Conservation (phyloP, 164 flowering plant genomes). For the Kalanchoe fedtschenkoi region DNA sequence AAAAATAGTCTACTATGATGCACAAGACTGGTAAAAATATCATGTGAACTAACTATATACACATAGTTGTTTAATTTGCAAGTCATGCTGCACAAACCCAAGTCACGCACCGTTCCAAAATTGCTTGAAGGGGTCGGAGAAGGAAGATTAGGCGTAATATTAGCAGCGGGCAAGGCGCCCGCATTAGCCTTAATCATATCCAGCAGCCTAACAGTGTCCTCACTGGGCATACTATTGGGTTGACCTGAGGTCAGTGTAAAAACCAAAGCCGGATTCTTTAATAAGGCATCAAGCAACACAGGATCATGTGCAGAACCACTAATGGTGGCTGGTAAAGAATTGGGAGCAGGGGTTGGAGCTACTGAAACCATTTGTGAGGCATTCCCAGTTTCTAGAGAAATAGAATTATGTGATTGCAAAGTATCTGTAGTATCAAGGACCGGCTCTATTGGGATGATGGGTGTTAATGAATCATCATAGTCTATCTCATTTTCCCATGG, state of each 20-base stretch:
- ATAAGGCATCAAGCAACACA: slow-evolving; percentile 75
- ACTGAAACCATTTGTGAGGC: slow-evolving; percentile 11
- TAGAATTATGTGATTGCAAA: slow-evolving; percentile 13
- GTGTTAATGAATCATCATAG: slow-evolving; percentile 80
- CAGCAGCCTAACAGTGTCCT: slow-evolving; percentile 62
- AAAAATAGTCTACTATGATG: neutral
- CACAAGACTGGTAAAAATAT: neutral
- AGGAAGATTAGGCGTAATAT: slow-evolving; percentile 26
- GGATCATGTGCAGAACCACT: slow-evolving; percentile 56
- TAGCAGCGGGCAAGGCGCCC: slow-evolving; percentile 18
- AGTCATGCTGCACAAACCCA: neutral
- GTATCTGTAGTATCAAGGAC: slow-evolving; percentile 43
- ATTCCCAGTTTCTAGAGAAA: slow-evolving; percentile 11
- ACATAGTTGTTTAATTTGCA: neutral
- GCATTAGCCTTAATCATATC: slow-evolving; percentile 67
- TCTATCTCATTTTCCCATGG: slow-evolving; percentile 99
- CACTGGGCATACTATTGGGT: slow-evolving; percentile 44
- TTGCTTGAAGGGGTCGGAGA: slow-evolving; percentile 82
- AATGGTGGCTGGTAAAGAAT: slow-evolving; percentile 1
- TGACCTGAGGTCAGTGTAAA: slow-evolving; percentile 85
- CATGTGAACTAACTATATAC: neutral
- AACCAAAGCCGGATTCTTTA: slow-evolving; percentile 85
- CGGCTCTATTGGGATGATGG: slow-evolving; percentile 68
- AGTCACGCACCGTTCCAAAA: slow-evolving; percentile 66
- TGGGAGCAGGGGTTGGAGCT: slow-evolving; percentile 12